Conservation (phyloP, 441 rosid species). For the Corymbia citriodora region DNA sequence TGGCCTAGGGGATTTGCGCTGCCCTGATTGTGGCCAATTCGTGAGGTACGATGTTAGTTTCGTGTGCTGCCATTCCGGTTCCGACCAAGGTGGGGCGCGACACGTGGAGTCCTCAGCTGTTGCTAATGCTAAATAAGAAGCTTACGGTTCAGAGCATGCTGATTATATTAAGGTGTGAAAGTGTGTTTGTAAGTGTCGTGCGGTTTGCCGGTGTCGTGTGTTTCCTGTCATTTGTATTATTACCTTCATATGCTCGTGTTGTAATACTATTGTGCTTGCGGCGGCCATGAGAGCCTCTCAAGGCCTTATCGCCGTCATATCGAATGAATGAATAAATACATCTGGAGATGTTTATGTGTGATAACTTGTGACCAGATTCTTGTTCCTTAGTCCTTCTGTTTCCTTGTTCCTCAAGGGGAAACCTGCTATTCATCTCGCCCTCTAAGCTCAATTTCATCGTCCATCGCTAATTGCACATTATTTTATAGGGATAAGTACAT, state of each 20-base stretch:
- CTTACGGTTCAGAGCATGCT: not conserved
- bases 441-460: too few species aligned
- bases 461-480: too few species aligned
- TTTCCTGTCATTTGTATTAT: not conserved
- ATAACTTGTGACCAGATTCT: not conserved
- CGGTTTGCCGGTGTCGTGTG: not conserved
- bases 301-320: too few species aligned
- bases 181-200: not conserved
- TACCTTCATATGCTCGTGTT: not conserved
- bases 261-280: too few species aligned
- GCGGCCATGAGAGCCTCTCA: fast-evolving
- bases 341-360: not conserved
- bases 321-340: too few species aligned
- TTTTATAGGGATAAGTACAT: too few species aligned
- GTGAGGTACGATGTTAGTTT: not conserved
- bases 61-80: not conserved
- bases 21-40: fast-evolving
- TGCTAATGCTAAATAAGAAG: not conserved
- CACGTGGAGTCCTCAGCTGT: not conserved
- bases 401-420: not conserved
- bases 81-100: not conserved
- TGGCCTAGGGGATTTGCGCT: not conserved
- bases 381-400: not conserved
- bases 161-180: not conserved
- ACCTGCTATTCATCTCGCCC: too few species aligned